Base-by-base conservation (phyloP, 2,329 filamentous ascomycete genomes). In the Rosellinia necatrix region DNA sequence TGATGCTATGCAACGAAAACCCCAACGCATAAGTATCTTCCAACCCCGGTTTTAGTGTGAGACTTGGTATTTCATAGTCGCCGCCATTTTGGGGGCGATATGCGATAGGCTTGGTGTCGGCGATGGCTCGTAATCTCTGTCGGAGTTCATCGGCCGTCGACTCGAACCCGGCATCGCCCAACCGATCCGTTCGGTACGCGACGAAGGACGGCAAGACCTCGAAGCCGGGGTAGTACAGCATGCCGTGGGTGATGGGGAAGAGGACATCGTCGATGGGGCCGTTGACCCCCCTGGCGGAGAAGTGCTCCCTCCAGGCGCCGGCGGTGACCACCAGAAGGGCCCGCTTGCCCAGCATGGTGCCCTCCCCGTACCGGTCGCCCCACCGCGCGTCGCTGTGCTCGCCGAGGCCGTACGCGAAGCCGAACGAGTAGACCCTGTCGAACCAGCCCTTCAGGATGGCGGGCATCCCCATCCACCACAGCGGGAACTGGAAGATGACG, bases 231-330 rank as follows among this genome's bases (percentile, higher is more conserved):
- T 43, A 55, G 19, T 48, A 41, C n/a, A 56, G 25, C 30, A 51
- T 7, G 38, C 53, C 17, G 10, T 56, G 40, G 5, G 42, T 51
- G 27, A 46, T 25, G 2, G 53, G 53, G 19, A 50, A 38, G 6
- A 55, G 46, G 12, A 40, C 9, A n/a, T 50, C 46, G 17, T 44
- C 53, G 12, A 55, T 50, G 8, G 53, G 46, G n/a, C 53, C 40
- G 8, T 17, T 44, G 9, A 56, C 46, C 17, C 32, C 40, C 8
- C 53, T 38, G 15, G 53, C 17, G 13, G 53, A 56, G 12, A 25
- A 40, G 30, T 46, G 53, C 17, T 55, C 44, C 19, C 4, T 42
- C 44, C 35, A 35, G 1, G 37, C 38, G 3, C 46, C 40, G 10
- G 8, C 17, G 2, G 53, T 50, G 10, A 54, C 44, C 2, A 43